Conservation (phyloP, 139 green algal genomes). For the Zygnema cylindricum region DNA sequence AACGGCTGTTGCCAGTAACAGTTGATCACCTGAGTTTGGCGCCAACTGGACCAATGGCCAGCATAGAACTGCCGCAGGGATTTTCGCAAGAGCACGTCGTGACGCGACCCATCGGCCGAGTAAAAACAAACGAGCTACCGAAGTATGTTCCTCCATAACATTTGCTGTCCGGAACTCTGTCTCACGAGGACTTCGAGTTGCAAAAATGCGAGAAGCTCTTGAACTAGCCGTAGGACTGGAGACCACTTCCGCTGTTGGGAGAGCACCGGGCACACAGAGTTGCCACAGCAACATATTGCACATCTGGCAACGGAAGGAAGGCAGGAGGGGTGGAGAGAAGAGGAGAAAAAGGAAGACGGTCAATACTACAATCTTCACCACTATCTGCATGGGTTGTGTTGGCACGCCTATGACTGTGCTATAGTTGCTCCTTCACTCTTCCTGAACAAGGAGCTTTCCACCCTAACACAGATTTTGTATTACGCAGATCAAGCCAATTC, state of each 20-base stretch:
- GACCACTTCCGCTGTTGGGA: constrained; percentile 4
- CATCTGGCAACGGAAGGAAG: constrained; percentile 42
- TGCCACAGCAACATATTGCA: constrained; percentile 46
- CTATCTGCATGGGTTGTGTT: no score
- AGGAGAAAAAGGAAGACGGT: no score
- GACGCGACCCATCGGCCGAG: neutral
- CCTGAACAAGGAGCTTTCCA: no score
- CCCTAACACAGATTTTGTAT: no score
- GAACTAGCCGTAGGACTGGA: neutral
- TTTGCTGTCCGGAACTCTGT: neutral
- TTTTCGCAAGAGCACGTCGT: constrained; percentile 3
- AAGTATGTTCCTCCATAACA: constrained; percentile 1
- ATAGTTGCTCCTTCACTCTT: no score
- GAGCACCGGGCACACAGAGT: constrained; percentile 35
- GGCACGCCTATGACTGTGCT: no score
- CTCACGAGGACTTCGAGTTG: neutral
- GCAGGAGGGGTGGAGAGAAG: no score
- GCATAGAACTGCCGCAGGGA: constrained; percentile 49
- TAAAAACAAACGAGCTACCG: constrained; percentile 41
- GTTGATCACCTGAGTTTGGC: constrained; percentile 1
- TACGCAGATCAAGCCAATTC: no score
- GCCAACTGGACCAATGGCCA: constrained; percentile 58
- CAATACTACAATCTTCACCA: no score
- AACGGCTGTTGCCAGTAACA: constrained; percentile 47
- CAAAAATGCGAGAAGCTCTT: neutral